phyloP scores from a whole-genome alignment of 1,139 yeast genomes.

The Pichia sp. region DNA sequence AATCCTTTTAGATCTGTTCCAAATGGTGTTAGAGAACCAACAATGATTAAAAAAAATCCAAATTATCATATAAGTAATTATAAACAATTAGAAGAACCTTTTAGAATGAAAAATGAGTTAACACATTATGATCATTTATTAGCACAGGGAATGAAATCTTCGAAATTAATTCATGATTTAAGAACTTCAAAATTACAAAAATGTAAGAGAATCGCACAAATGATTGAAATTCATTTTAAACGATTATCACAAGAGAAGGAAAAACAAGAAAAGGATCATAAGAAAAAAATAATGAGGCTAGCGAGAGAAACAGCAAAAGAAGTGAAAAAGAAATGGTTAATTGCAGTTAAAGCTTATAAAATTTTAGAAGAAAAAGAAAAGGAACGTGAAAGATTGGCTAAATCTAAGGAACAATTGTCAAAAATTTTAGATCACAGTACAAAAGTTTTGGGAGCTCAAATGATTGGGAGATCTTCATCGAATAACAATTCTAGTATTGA shows the following conservation, averaged over 20 bases:
- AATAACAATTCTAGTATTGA: constrained; percentile 17
- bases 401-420: constrained; percentile 83
- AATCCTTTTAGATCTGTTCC: constrained; percentile 30
- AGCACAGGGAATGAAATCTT: constrained; percentile 67
- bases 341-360: constrained; percentile 79
- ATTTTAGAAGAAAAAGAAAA: constrained; percentile 47
- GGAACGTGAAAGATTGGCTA: constrained; percentile 63
- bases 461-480: constrained; percentile 34
- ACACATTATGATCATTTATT: constrained; percentile 69
- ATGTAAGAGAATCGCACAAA: constrained; percentile 67
- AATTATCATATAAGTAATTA: constrained; percentile 24
- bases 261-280: constrained; percentile 63
- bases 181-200: constrained; percentile 61
- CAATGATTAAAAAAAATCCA: constrained; percentile 30
- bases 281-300: constrained; percentile 56
- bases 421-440: constrained; percentile 90
- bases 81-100: constrained; percentile 40
- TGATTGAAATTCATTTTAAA: constrained; percentile 83
- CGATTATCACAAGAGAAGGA: constrained; percentile 86
- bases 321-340: constrained; percentile 83
- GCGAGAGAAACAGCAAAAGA: constrained; percentile 79
- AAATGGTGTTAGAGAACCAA: constrained; percentile 30
- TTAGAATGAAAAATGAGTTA: constrained; percentile 36
- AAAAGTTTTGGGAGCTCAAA: constrained; percentile 79
- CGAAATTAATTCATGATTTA: constrained; percentile 64